Conservation (phyloP, 2,329 filamentous ascomycete species). For the Drechslerella coelobrocha region DNA sequence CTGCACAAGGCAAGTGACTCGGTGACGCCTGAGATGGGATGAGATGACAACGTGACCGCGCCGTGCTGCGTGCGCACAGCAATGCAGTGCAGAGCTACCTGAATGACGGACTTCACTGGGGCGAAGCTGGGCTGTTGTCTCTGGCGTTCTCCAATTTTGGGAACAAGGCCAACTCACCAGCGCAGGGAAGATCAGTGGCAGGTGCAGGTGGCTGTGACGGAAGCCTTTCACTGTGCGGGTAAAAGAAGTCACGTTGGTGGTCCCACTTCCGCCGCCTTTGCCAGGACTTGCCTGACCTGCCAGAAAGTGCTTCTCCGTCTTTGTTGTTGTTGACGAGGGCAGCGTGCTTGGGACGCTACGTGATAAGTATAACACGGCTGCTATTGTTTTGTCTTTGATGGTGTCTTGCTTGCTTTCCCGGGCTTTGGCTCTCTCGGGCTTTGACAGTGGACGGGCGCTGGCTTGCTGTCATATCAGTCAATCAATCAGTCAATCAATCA, state of each 20-base stretch:
- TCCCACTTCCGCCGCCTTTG: slow-evolving; percentile 30
- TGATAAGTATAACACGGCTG: slow-evolving; percentile 22
- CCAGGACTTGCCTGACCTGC: not conserved
- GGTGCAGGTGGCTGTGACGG: not conserved
- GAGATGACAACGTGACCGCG: slow-evolving; percentile 34
- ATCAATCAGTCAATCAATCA: too few relatives aligned
- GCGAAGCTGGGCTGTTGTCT: slow-evolving; percentile 28
- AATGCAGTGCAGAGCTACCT: not conserved
- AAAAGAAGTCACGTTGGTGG: slow-evolving; percentile 45
- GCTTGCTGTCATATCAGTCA: too few relatives aligned
- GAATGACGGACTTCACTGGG: slow-evolving; percentile 9
- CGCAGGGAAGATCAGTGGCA: slow-evolving; percentile 32
- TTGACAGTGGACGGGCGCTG: not conserved
- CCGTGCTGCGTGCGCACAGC: slow-evolving; percentile 15
- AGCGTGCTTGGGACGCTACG: too few relatives aligned
- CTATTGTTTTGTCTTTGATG: slow-evolving; percentile 51
- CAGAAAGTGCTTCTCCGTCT: not conserved
- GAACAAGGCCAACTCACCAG: slow-evolving; percentile 39
- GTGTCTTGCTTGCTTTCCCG: slow-evolving; percentile 27
- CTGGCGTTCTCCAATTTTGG: slow-evolving; percentile 30
- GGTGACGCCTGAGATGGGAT: slow-evolving; percentile 12
- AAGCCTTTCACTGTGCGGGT: slow-evolving; percentile 18
- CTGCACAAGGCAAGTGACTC: too few relatives aligned
- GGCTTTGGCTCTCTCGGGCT: not conserved
- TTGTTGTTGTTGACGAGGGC: not conserved